phyloP scores from a whole-genome alignment of 2,329 filamentous ascomycete species.

The Cadophora sp. region DNA sequence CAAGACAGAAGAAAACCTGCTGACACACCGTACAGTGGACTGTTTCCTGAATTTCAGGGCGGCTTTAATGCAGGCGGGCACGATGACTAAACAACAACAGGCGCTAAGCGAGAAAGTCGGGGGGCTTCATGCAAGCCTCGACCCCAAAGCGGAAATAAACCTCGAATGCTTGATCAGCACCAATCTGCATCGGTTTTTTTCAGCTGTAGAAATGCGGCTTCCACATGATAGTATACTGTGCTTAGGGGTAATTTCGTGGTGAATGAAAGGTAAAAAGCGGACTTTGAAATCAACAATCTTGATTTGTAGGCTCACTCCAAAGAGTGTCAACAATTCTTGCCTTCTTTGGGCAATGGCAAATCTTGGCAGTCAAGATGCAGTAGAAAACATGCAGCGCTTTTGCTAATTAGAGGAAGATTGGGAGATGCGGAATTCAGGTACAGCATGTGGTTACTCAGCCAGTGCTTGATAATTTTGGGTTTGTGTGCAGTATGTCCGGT shows the following conservation, averaged over 20 bases:
- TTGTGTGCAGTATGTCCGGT: constrained; percentile 6
- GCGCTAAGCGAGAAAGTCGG: not conserved
- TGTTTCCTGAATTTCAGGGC: not conserved
- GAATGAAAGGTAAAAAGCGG: no score
- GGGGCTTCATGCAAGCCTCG: not conserved
- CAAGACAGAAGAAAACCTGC: no score
- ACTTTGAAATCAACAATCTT: no score
- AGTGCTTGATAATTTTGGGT: constrained; percentile 8
- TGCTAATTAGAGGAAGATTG: not conserved
- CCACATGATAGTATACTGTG: no score
- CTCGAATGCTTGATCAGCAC: not conserved
- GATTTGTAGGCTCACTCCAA: no score
- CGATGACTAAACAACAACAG: constrained; percentile 14
- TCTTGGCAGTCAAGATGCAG: not conserved
- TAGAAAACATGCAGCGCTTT: not conserved
- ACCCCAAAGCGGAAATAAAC: constrained; percentile 4
- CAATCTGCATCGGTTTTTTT: not conserved
- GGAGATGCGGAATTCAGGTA: not conserved
- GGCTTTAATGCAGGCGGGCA: not conserved
- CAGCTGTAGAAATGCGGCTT: not conserved
- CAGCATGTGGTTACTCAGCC: not conserved
- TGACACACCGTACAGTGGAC: not conserved
- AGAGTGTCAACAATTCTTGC: not conserved
- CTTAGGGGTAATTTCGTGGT: no score
- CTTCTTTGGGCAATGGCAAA: not conserved